Evolutionary conservation across 2,329 filamentous ascomycete genomes (phyloP).

Genomic region (Paraphoma chrysanthemicola): DNA sequence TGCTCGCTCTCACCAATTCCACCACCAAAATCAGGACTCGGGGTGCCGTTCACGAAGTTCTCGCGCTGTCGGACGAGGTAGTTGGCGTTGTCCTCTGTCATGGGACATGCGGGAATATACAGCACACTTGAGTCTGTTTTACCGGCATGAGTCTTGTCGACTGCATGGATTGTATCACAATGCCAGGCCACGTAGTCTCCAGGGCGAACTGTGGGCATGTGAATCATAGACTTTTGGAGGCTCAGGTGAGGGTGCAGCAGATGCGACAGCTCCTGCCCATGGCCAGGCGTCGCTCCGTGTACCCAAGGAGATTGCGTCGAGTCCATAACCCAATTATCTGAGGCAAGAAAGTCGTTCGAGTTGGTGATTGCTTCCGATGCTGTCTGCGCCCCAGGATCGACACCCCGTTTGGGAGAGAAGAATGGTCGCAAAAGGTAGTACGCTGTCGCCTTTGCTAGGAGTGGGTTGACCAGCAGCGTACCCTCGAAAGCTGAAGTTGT

Average conservation of each 20-base stretch:
- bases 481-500: constrained; percentile 76
- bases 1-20: constrained; percentile 69
- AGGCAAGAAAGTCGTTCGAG: constrained; percentile 54
- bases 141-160: constrained; percentile 80
- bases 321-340: constrained; percentile 68
- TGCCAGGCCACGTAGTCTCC: constrained; percentile 83
- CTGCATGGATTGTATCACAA: constrained; percentile 81
- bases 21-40: constrained; percentile 58
- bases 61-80: constrained; percentile 75
- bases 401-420: constrained; percentile 65
- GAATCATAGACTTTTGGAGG: constrained; percentile 72
- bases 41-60: constrained; percentile 69
- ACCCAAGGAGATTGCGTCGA: constrained; percentile 63
- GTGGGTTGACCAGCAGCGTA: constrained; percentile 81
- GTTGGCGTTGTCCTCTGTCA: constrained; percentile 75
- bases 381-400: constrained; percentile 42
- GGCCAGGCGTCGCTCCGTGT: constrained; percentile 73
- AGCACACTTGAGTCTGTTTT: constrained; percentile 78
- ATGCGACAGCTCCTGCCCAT: constrained; percentile 71
- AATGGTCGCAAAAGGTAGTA: constrained; percentile 87
- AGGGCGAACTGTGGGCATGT: constrained; percentile 71
- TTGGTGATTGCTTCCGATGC: constrained; percentile 37
- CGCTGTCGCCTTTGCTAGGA: constrained; percentile 75
- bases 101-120: constrained; percentile 87
- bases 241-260: constrained; percentile 74